Percentiles rank a stretch among this genome's conserved stretches.
Evolutionary conservation across 169 alveolate genomes (phyloP).

Genomic region (Condylostoma magnum): DNA sequence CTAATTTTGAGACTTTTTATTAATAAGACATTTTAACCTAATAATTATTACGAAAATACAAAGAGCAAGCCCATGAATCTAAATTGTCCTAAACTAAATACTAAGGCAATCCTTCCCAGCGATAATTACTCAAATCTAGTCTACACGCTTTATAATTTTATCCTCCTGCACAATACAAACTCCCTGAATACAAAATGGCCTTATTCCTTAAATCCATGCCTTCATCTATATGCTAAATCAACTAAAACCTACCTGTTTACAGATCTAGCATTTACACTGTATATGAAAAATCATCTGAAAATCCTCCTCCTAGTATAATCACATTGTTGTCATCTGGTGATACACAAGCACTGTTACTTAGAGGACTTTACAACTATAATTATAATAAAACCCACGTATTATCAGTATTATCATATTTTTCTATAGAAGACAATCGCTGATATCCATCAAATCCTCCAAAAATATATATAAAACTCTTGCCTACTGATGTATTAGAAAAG

Average conservation of each 20-base stretch:
- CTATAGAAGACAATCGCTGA: constrained; percentile 63
- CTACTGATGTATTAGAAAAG: constrained; percentile 55
- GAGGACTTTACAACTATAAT: constrained; percentile 42
- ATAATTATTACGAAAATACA: too few relatives aligned
- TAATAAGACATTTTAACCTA: too few relatives aligned
- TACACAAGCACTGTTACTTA: constrained; percentile 68
- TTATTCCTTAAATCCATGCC: constrained; percentile 79
- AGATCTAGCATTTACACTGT: constrained; percentile 55
- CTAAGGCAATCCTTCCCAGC: constrained; percentile 24
- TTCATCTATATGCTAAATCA: constrained; percentile 58
- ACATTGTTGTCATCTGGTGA: constrained; percentile 53
- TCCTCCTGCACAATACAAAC: constrained; percentile 74
- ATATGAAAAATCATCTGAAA: constrained; percentile 59
- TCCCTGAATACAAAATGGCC: constrained; percentile 45
- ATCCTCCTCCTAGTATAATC: constrained; percentile 73
- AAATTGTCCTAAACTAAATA: constrained; percentile 22
- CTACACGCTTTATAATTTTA: constrained; percentile 35
- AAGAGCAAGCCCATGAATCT: constrained; percentile 27
- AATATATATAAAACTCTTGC: constrained; percentile 54
- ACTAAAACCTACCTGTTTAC: constrained; percentile 35
- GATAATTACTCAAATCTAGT: constrained; percentile 34
- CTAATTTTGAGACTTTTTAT: too few relatives aligned
- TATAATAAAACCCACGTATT: constrained; percentile 45
- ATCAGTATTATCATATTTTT: constrained; percentile 46
- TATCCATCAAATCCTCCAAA: constrained; percentile 77